Percentiles rank a stretch among this genome's conserved stretches.
phyloP scores from a whole-genome alignment of 2,329 filamentous ascomycete species.

The Ciborinia camelliae region DNA sequence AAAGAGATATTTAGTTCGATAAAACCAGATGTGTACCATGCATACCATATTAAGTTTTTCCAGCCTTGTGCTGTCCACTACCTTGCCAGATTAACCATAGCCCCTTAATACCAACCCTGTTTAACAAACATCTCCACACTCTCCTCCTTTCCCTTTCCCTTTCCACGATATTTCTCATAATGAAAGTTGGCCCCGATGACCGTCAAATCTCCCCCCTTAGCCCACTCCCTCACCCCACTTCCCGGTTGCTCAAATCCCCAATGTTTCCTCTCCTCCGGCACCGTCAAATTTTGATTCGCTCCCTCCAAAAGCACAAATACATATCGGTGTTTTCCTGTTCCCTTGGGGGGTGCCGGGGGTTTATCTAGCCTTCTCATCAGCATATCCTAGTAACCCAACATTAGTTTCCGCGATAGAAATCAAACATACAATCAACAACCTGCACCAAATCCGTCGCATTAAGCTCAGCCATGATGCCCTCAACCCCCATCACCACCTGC shows the following conservation, averaged over 20 bases:
- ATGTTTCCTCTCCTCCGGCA: slow-evolving; percentile 49
- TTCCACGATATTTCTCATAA: slow-evolving; percentile 43
- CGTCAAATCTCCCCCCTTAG: slow-evolving; percentile 45
- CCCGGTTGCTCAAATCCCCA: slow-evolving; percentile 52
- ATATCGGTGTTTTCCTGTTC: slow-evolving; percentile 56
- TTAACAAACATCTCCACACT: background rate
- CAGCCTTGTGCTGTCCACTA: background rate
- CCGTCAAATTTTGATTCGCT: slow-evolving; percentile 42
- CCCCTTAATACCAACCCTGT: background rate
- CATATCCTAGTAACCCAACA: background rate
- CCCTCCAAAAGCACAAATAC: slow-evolving; percentile 51
- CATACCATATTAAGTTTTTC: too few relatives aligned
- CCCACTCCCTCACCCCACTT: slow-evolving; percentile 51
- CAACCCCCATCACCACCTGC: background rate
- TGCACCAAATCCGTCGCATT: slow-evolving; percentile 2
- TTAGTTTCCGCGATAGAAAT: too few relatives aligned
- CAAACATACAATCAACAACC: slow-evolving; percentile 28
- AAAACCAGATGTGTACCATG: background rate
- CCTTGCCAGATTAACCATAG: background rate
- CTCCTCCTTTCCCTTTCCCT: slow-evolving; percentile 48
- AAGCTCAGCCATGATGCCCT: background rate
- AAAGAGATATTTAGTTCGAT: background rate
- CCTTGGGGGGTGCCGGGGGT: slow-evolving; percentile 51
- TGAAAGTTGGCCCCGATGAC: slow-evolving; percentile 45
- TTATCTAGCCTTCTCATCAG: slow-evolving; percentile 41